Evolutionary conservation across 768 basidiomycete species (phyloP), one percentile per base, ranked within the genome.

Genomic region (Cystofilobasidium macerans): DNA sequence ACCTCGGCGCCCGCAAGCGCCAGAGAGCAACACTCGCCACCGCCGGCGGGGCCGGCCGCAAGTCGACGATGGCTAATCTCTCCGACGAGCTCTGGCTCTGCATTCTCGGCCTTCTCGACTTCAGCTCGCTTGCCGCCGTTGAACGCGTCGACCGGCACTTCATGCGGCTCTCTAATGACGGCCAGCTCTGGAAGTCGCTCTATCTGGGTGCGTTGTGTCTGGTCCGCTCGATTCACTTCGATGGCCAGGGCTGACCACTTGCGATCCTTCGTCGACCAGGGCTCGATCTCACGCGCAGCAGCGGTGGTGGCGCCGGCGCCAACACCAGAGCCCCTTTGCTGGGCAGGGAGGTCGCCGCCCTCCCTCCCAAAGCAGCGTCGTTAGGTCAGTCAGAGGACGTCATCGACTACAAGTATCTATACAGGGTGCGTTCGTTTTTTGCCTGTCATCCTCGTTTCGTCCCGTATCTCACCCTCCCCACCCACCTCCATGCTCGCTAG

Each of bases 41-140:
- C 51, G 36, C 12, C 51, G 11, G 26, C 36, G 24, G 40, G 30
- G 20, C 62, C 36, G 12, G 26, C 62, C 28, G 22, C 62, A 36
- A 24, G 8, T 56, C 59, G 9, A 40, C 47, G 45, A 54, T 53
- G 14, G 28, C 26, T 22, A 53, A 51, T 1, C 65, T 67, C 18
- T 67, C 65, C 16, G 65, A 67, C 26, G 65, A 67, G 45, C 59
- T 67, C 51, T 67, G 61, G 33, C 65, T 67, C 18, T 26, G 54
- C 62, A 30, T 42, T 67, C 42, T 32, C 48, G 14, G 36, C 56
- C 16, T 42, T 42, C 54, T 67, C 24, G 65, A 67, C 33, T 42
- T 22, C 0, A 6, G 13, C 20, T 54, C 51, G 51, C 57, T 65
- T 14, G 47, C 64, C 0, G 33, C 54, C 18, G 53, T 67, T 24